Evolutionary conservation across 2,329 filamentous ascomycete genomes (phyloP).

Genomic region (Elsinoe necatrix): DNA sequence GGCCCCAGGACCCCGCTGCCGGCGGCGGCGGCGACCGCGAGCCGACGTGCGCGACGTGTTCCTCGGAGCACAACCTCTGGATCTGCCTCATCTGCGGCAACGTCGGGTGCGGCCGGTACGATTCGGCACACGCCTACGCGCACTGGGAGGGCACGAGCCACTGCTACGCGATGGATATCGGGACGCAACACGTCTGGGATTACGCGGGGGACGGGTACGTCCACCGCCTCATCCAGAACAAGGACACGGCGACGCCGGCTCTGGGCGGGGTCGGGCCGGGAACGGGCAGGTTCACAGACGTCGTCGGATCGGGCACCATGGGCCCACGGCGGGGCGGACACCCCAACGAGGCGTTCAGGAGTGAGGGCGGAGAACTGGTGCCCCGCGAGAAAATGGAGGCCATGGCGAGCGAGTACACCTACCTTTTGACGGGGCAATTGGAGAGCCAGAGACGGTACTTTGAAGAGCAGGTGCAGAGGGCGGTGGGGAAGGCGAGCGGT

Average conservation of each 20-base stretch:
- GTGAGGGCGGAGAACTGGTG: constrained; percentile 54
- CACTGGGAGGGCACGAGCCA: constrained; percentile 88
- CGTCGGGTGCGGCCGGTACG: constrained; percentile 89
- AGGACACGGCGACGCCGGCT: constrained; percentile 32
- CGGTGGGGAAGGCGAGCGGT: constrained; percentile 77
- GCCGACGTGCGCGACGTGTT: constrained; percentile 66
- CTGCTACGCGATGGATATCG: constrained; percentile 84
- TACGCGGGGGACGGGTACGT: constrained; percentile 95
- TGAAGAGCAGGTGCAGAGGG: constrained; percentile 81
- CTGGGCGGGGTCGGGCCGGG: background rate
- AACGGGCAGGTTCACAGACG: constrained; percentile 60
- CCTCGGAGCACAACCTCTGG: constrained; percentile 77
- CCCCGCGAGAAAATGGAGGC: constrained; percentile 63
- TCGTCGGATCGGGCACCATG: constrained; percentile 55
- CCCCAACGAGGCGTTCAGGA: constrained; percentile 31
- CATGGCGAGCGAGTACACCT: constrained; percentile 89
- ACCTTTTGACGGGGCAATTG: constrained; percentile 83
- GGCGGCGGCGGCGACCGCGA: too few relatives aligned
- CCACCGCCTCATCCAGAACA: constrained; percentile 87
- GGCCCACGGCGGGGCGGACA: constrained; percentile 18
- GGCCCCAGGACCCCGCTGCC: constrained; percentile 35
- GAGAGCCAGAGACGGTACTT: constrained; percentile 91
- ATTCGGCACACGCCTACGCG: constrained; percentile 83
- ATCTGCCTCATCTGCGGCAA: constrained; percentile 90
- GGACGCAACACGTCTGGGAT: constrained; percentile 95